Conservation (phyloP, 2,329 filamentous ascomycete species). For the Penicillium sclerotiorum region DNA sequence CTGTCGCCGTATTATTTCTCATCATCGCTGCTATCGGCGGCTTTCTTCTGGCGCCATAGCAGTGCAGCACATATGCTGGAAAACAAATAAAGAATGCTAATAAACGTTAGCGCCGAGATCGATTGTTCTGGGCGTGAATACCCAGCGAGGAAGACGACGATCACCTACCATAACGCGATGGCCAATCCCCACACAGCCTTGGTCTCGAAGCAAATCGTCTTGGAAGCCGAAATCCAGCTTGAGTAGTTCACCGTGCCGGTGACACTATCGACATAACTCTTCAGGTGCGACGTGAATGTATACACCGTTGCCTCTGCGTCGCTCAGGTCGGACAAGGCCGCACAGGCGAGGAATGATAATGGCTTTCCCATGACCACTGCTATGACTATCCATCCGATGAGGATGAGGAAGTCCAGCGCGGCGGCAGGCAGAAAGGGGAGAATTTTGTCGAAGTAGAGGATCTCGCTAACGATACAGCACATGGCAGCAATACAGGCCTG, state of each 20-base stretch:
- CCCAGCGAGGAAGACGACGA: too few relatives aligned
- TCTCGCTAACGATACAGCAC: conserved; percentile 77
- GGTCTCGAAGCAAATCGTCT: conserved; percentile 75
- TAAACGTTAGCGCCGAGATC: background rate
- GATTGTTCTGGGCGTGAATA: too few relatives aligned
- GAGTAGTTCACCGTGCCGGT: conserved; percentile 54
- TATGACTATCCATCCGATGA: conserved; percentile 77
- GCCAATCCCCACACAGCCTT: conserved; percentile 86
- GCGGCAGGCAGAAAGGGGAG: conserved; percentile 73
- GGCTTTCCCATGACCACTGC: conserved; percentile 78
- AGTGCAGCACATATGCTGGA: conserved; percentile 61
- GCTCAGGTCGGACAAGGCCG: conserved; percentile 52
- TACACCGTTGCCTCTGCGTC: conserved; percentile 54
- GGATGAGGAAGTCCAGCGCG: conserved; percentile 66
- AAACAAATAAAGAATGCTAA: conserved; percentile 67
- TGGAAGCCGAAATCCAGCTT: conserved; percentile 62
- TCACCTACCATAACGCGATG: conserved; percentile 70
- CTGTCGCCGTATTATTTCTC: background rate
- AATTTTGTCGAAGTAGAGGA: conserved; percentile 76
- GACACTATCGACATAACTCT: conserved; percentile 54
- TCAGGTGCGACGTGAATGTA: conserved; percentile 57
- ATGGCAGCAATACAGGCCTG: conserved; percentile 77
- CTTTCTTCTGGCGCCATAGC: conserved; percentile 64
- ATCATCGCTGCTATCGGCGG: conserved; percentile 24
- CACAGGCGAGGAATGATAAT: conserved; percentile 76